Evolutionary conservation across 164 flowering plant genomes (phyloP), one percentile per base, ranked within the genome.

Genomic region (Magnolia sinica): DNA sequence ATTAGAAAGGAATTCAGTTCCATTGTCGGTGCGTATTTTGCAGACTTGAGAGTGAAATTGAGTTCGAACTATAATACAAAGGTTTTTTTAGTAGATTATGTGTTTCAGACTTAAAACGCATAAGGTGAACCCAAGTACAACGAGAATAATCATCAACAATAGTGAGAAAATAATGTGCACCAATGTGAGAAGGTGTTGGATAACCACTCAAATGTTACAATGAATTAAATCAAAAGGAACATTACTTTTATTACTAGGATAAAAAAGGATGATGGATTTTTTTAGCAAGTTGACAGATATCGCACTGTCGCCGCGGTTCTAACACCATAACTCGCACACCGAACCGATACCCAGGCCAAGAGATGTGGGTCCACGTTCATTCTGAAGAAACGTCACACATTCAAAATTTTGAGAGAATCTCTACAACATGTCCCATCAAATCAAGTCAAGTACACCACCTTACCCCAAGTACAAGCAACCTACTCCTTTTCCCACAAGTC

Each of bases 61-160:
- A 24, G 10, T 73, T 52, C 58, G 20, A 27, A 52, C 37, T 8
- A 73, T 10, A 1, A 9, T 14, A 55, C 2, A 59, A 59, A 58
- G 22, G 22, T 20, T 59, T 9, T 4, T 45, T 29, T 1, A 23
- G 64, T 50, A 72, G 51, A 19, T 7, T 10, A 27, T 9, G 58
- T 7, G 75, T 59, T 58, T 73, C 20, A 24, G 8, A 58, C 29
- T 73, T 73, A 65, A 73, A 73, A 7, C 8, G 24, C 75, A 59
- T 73, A 13, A 55, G 27, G 45, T 50, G 23, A 8, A 55, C 45
- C 37, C 24, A 72, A 8, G 74, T 72, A 11, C 64, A 2, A 19
- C 74, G 50, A 45, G 67, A 73, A 59, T 13, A 73, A 59, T 73
- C 75, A 55, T 73, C 65, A 24, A 59, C 49, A 73, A 73, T 73